Evolutionary conservation across 2,329 filamentous ascomycete genomes (phyloP).

Genomic region (Apiospora arundinis): DNA sequence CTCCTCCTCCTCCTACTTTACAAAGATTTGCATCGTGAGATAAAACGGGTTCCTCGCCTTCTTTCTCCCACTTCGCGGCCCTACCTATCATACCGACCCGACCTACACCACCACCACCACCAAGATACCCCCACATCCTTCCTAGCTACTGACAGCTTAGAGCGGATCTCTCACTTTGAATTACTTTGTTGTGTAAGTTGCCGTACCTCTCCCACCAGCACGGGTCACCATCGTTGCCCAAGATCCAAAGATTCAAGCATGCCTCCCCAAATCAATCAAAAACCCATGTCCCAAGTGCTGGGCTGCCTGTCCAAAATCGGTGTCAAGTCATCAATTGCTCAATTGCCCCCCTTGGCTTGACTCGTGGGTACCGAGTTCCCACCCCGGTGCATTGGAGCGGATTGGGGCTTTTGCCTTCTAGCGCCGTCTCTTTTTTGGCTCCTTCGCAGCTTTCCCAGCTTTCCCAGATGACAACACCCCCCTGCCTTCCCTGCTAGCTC

Average conservation of each 20-base stretch:
- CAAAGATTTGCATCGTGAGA: conserved; percentile 5
- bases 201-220: neutral
- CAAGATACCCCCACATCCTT: neutral
- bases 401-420: neutral
- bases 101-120: neutral
- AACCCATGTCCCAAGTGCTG: neutral
- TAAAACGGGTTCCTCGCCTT: neutral
- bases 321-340: neutral
- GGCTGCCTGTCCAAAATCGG: neutral
- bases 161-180: conserved; percentile 4
- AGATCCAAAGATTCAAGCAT: neutral
- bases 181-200: conserved; percentile 19
- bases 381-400: conserved; percentile 2
- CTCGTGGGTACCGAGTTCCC: neutral
- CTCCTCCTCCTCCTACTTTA: neutral
- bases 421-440: neutral
- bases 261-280: neutral
- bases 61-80: neutral
- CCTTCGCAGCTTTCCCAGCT: neutral
- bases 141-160: neutral
- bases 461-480: conserved; percentile 18
- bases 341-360: conserved; percentile 1
- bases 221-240: neutral
- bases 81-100: neutral
- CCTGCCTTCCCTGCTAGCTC: neutral